phyloP scores from a whole-genome alignment of 805 yeast species.

The Candida loeiensis region DNA sequence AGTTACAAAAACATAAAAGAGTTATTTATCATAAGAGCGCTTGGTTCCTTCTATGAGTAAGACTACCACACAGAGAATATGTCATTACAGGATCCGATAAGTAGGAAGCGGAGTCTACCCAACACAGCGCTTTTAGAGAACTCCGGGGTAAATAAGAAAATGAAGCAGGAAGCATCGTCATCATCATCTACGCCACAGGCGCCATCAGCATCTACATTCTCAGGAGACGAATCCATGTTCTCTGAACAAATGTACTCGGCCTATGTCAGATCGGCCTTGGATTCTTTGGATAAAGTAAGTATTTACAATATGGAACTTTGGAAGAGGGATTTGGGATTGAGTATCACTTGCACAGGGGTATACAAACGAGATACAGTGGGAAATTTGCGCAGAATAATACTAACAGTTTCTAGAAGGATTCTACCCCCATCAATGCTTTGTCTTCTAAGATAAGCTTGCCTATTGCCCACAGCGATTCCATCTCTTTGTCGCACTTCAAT shows the following conservation, averaged over 20 bases:
- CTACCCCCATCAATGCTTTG: constrained; percentile 53
- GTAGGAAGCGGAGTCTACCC: constrained; percentile 28
- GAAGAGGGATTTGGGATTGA: constrained; percentile 8
- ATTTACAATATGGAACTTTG: constrained; percentile 7
- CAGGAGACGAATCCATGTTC: constrained; percentile 17
- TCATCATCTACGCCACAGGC: constrained; percentile 10
- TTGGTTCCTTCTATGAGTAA: neutral
- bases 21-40: too few relatives aligned
- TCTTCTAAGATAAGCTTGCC: constrained; percentile 60
- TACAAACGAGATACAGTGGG: constrained; percentile 4
- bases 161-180: constrained; percentile 15
- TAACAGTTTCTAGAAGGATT: constrained; percentile 33
- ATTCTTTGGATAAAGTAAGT: constrained; percentile 57
- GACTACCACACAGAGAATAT: constrained; percentile 13
- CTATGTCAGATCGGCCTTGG: constrained; percentile 64
- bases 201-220: constrained; percentile 3
- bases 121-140: constrained; percentile 15
- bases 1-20: constrained; percentile 7
- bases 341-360: constrained; percentile 8
- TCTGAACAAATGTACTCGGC: constrained; percentile 40
- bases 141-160: constrained; percentile 14
- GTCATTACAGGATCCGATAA: constrained; percentile 36
- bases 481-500: constrained; percentile 50
- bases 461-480: constrained; percentile 47
- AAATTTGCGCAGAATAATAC: constrained; percentile 5